Conservation (phyloP, 306 rosid species). For the Pachyrhizus erosus region DNA sequence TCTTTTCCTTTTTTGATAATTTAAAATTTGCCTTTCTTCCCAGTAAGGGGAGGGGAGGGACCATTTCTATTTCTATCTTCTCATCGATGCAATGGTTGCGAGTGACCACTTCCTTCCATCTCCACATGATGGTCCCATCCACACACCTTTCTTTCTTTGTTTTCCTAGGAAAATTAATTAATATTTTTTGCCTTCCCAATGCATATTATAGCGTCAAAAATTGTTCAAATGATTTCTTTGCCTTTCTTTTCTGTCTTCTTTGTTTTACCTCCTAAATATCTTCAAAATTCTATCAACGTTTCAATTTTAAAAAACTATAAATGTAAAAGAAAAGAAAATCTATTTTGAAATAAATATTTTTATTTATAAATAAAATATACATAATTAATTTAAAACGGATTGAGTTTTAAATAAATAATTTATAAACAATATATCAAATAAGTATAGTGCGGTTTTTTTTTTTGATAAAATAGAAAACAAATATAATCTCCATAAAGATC, state of each 20-base stretch:
- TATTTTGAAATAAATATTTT: too few species aligned
- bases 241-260: not conserved
- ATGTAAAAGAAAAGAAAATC: not conserved
- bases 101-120: slow-evolving; percentile 12
- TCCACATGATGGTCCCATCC: slow-evolving; percentile 29
- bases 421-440: too few species aligned
- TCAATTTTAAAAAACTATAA: not conserved
- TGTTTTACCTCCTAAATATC: not conserved
- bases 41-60: not conserved
- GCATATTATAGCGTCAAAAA: slow-evolving; percentile 5
- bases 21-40: not conserved
- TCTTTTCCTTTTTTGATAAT: not conserved
- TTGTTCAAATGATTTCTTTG: not conserved
- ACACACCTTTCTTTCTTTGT: not conserved
- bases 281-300: not conserved
- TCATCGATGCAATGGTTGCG: slow-evolving; percentile 2
- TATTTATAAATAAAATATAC: too few species aligned
- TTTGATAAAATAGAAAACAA: too few species aligned
- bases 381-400: too few species aligned
- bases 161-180: slow-evolving; percentile 25
- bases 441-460: too few species aligned
- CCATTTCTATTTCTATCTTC: slow-evolving; percentile 41
- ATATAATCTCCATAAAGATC: too few species aligned
- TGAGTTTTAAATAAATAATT: too few species aligned
- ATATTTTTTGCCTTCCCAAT: slow-evolving; percentile 29